Evolutionary conservation across 2,329 filamentous ascomycete species (phyloP), one percentile per base, ranked within the genome.

Genomic region (Cladosporium sp.): DNA sequence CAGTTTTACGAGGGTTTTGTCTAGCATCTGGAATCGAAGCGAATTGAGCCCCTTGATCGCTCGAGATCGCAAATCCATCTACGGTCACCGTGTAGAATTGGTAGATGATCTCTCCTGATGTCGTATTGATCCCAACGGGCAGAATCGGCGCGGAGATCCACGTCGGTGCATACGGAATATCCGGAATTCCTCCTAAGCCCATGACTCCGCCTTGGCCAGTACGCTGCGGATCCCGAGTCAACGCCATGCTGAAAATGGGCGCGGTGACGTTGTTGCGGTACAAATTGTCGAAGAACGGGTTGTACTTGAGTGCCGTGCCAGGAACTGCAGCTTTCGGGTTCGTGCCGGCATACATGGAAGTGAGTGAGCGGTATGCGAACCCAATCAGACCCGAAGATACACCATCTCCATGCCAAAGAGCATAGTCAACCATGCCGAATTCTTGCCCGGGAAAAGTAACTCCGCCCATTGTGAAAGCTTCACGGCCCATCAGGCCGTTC

Each of bases 231-330:
- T 69, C 64, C 1, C 76, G 69, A 7, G 73, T 69, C 19, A 83
- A 69, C 0, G 77, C 78, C n/a, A 83, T 67, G 63, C 74, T 78
- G 72, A 82, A 83, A 9, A 80, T 64, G 0, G 79, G 74, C 0
- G 74, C 64, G 7, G 79, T 75, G 12, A 75, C 65, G 20, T 75
- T 72, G 30, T 77, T 65, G 54, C 75, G 69, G 63, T 75, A 77
- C 76, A 84, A 78, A 37, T 72, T 79, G 7, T 74, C 78, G 63
- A 84, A 76, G n/a, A 84, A 64, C 0, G 81, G 78, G 55, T 78
- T 73, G 69, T 84, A 84, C 0, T 67, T 49, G 65, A 72, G 42
- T 14, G 56, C 43, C 12, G 40, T 55, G 58, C 66, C 59, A 63
- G 63, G 30, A n/a, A 55, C 51, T 45, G 70, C 65, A 12, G 50